Evolutionary conservation across 768 basidiomycete genomes (phyloP).

Genomic region (Coprinopsis marcescibilis): DNA sequence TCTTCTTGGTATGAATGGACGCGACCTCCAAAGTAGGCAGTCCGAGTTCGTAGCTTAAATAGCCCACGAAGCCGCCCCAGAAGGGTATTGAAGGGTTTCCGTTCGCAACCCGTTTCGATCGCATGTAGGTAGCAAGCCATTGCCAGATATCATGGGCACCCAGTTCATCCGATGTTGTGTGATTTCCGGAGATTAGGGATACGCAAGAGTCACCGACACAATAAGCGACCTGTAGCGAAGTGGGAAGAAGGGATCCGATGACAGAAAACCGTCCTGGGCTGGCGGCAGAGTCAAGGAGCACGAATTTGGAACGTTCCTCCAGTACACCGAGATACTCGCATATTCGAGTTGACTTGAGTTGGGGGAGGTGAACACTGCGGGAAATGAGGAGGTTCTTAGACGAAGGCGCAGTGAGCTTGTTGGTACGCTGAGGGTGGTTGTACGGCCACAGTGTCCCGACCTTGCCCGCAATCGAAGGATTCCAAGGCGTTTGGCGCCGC

Average conservation of each 20-base stretch:
- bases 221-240: slow-evolving; percentile 55
- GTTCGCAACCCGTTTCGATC: slow-evolving; percentile 35
- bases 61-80: slow-evolving; percentile 80
- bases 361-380: no score
- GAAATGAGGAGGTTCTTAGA: slow-evolving; percentile 34
- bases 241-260: slow-evolving; percentile 51
- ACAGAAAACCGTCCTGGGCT: slow-evolving; percentile 72
- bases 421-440: slow-evolving; percentile 20
- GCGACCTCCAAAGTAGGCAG: slow-evolving; percentile 47
- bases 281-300: slow-evolving; percentile 71
- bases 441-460: slow-evolving; percentile 61
- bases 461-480: slow-evolving; percentile 22
- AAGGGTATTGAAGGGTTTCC: slow-evolving; percentile 60
- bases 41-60: slow-evolving; percentile 77
- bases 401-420: slow-evolving; percentile 19
- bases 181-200: slow-evolving; percentile 33
- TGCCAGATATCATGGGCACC: slow-evolving; percentile 59
- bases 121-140: slow-evolving; percentile 73
- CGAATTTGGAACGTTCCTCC: slow-evolving; percentile 57
- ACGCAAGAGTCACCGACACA: slow-evolving; percentile 45
- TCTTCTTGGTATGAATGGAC: slow-evolving; percentile 22
- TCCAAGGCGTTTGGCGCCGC: slow-evolving; percentile 39
- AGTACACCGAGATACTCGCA: slow-evolving; percentile 60
- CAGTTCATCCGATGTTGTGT: slow-evolving; percentile 35
- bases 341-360: no score